phyloP scores from a whole-genome alignment of 106 monocot species.

The Dendrobium huoshanense region DNA sequence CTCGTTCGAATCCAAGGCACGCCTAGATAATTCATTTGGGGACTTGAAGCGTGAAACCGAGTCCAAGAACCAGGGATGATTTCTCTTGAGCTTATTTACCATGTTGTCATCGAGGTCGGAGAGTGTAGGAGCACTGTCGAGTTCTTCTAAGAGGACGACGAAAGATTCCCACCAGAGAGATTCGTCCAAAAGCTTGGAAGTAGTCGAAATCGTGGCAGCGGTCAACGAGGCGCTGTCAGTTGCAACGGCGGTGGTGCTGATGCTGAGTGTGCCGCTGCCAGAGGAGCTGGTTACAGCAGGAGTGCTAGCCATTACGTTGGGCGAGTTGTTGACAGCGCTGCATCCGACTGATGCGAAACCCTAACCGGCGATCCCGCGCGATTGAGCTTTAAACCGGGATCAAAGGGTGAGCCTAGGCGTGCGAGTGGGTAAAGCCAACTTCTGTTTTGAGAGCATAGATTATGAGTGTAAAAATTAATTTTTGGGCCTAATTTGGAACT shows the following conservation, averaged over 20 bases:
- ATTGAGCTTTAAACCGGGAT: no score
- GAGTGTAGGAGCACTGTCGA: slow-evolving; percentile 43
- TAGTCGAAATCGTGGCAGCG: slow-evolving; percentile 8
- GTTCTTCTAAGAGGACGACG: slow-evolving; percentile 59
- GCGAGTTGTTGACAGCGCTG: not conserved
- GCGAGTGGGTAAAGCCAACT: no score
- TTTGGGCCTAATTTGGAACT: no score
- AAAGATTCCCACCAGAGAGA: slow-evolving; percentile 87
- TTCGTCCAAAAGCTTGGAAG: slow-evolving; percentile 33
- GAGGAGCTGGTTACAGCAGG: not conserved
- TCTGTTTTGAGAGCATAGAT: no score
- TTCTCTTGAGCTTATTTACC: slow-evolving; percentile 53
- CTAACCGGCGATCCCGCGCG: not conserved
- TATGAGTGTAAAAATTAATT: no score
- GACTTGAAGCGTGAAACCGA: slow-evolving; percentile 53
- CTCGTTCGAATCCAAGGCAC: slow-evolving; percentile 46
- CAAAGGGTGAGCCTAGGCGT: no score
- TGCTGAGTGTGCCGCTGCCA: not conserved
- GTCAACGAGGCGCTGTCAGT: slow-evolving; percentile 18
- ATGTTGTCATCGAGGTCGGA: slow-evolving; percentile 36
- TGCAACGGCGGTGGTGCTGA: slow-evolving; percentile 8
- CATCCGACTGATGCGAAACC: not conserved
- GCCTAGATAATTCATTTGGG: slow-evolving; percentile 48
- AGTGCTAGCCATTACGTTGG: not conserved
- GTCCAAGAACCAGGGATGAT: slow-evolving; percentile 63